phyloP scores from a whole-genome alignment of 176 grass and related monocot genomes.

The Lolium multiflorum region DNA sequence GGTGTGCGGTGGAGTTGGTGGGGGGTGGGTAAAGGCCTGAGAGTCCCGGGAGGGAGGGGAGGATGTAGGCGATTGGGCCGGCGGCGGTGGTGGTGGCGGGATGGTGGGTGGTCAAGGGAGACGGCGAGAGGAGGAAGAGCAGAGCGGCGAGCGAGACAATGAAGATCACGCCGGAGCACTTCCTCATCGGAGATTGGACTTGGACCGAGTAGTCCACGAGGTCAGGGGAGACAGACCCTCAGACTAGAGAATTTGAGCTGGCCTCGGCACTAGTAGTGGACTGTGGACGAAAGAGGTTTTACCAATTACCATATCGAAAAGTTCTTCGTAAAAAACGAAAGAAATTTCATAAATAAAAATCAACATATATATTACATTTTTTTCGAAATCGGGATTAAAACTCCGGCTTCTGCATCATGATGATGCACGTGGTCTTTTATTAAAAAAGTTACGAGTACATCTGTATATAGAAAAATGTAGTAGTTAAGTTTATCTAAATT shows the following conservation, averaged over 20 bases:
- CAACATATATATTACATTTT: too few relatives aligned
- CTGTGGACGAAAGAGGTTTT: too few relatives aligned
- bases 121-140: conserved; percentile 55
- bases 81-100: not conserved
- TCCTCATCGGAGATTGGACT: conserved; percentile 51
- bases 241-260: not conserved
- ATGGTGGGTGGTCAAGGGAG: conserved; percentile 36
- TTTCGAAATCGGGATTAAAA: too few relatives aligned
- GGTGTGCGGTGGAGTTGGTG: conserved; percentile 45
- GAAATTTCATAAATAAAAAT: too few relatives aligned
- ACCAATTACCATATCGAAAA: too few relatives aligned
- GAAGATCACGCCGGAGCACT: conserved; percentile 59
- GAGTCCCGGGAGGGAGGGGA: conserved; percentile 48
- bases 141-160: conserved; percentile 47
- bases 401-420: too few relatives aligned
- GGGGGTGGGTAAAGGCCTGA: conserved; percentile 59
- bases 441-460: too few relatives aligned
- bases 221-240: not conserved
- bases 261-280: not conserved
- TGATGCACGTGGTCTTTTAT: too few relatives aligned
- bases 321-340: too few relatives aligned
- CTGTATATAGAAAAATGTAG: too few relatives aligned
- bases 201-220: not conserved
- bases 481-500: too few relatives aligned
- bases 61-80: conserved; percentile 20